Evolutionary conservation across 495 filamentous ascomycete genomes (phyloP).

Genomic region (Lophiostoma macrostomum): DNA sequence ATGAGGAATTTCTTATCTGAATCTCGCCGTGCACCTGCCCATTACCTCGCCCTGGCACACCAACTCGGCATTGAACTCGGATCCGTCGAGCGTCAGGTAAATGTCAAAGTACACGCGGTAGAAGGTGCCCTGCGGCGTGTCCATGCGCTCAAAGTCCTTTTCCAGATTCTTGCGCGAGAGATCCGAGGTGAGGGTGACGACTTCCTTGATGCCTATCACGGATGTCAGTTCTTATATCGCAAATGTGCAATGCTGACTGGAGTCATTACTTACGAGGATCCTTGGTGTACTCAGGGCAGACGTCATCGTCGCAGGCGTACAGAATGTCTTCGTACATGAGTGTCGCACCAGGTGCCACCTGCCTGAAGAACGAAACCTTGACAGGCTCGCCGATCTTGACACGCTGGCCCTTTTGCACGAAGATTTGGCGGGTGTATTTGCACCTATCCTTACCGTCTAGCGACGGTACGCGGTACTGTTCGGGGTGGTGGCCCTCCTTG

Average conservation of each 20-base stretch:
- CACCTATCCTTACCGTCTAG: constrained; percentile 96
- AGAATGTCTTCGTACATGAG: constrained; percentile 99
- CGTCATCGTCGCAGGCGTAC: constrained; percentile 96
- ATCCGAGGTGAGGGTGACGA: constrained; percentile 95
- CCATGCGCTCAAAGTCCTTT: constrained; percentile 99
- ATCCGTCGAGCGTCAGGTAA: constrained; percentile 93
- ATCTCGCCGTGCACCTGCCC: constrained; percentile 90
- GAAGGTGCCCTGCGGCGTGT: constrained; percentile 96
- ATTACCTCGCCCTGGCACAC: constrained; percentile 99
- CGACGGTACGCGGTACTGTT: constrained; percentile 94
- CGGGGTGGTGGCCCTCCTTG: constrained; percentile 97
- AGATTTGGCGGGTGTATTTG: constrained; percentile 98
- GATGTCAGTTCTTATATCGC: background rate
- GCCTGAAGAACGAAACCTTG: constrained; percentile 97
- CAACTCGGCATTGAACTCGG: constrained; percentile 95
- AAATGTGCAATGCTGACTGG: background rate
- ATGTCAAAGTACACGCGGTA: constrained; percentile 85
- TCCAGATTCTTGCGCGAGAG: constrained; percentile 96
- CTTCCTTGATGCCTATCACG: constrained; percentile 91
- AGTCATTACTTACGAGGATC: constrained; percentile 80
- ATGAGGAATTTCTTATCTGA: constrained; percentile 48
- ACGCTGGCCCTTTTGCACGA: constrained; percentile 97
- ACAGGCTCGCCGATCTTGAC: constrained; percentile 99
- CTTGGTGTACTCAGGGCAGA: constrained; percentile 98
- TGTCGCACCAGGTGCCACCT: constrained; percentile 94